Evolutionary conservation across 2,329 filamentous ascomycete genomes (phyloP).

Genomic region (Neocucurbitaria cava): DNA sequence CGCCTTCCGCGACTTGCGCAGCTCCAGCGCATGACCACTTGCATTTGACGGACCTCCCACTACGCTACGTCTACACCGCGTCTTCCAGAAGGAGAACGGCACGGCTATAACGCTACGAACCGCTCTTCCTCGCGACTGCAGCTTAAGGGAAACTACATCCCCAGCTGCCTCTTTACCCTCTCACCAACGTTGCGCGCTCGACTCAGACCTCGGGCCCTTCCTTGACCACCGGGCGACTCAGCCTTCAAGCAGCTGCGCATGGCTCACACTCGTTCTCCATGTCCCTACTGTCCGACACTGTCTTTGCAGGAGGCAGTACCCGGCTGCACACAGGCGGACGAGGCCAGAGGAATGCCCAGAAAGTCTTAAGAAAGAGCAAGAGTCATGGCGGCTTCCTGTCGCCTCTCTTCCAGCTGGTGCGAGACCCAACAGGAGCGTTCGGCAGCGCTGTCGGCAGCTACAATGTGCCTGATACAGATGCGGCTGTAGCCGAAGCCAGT

Average conservation of each 20-base stretch:
- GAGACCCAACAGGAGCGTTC: slow-evolving; percentile 41
- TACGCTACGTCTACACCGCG: slow-evolving; percentile 24
- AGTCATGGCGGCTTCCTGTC: slow-evolving; percentile 43
- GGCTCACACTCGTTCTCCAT: slow-evolving; percentile 40
- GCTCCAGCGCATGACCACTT: slow-evolving; percentile 27
- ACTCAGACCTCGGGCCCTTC: slow-evolving; percentile 5
- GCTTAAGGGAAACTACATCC: slow-evolving; percentile 2
- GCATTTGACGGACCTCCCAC: slow-evolving; percentile 16
- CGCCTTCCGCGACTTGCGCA: slow-evolving; percentile 28
- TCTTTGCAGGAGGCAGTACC: slow-evolving; percentile 40
- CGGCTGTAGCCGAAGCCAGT: slow-evolving; percentile 16
- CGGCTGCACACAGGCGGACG: slow-evolving; percentile 32
- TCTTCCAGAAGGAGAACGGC: slow-evolving; percentile 15
- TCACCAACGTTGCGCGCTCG: not conserved
- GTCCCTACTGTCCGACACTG: slow-evolving; percentile 47
- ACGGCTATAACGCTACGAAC: slow-evolving; percentile 10
- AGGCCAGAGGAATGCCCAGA: slow-evolving; percentile 12
- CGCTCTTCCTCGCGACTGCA: not conserved
- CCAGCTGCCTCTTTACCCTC: slow-evolving; percentile 1
- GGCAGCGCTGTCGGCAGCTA: slow-evolving; percentile 16
- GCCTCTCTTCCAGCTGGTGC: slow-evolving; percentile 46
- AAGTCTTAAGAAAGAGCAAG: slow-evolving; percentile 29
- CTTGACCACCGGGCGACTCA: slow-evolving; percentile 19
- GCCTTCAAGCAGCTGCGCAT: slow-evolving; percentile 35
- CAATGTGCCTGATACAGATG: slow-evolving; percentile 19